phyloP scores from a whole-genome alignment of 2,329 filamentous ascomycete genomes.

The Pseudocercospora fuligena region DNA sequence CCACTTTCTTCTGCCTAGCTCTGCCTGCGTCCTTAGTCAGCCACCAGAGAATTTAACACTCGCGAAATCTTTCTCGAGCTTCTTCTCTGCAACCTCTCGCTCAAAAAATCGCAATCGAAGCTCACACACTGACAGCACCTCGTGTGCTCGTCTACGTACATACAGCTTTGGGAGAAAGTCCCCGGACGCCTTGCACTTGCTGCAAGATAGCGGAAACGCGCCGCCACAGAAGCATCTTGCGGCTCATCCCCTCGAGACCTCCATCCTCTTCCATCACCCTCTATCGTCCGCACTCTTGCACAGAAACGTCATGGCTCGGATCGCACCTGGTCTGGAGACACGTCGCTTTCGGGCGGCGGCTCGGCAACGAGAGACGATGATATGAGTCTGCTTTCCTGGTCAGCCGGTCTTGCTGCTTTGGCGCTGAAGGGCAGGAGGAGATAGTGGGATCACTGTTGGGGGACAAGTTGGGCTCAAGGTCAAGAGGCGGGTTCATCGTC shows the following conservation, averaged over 20 bases:
- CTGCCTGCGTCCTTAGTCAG: neutral
- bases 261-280: conserved; percentile 54
- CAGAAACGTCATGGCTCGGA: conserved; percentile 42
- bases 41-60: conserved; percentile 53
- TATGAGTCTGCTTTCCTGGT: conserved; percentile 74
- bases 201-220: conserved; percentile 86
- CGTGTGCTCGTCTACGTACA: conserved; percentile 47
- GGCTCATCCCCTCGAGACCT: conserved; percentile 73
- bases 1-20: conserved; percentile 7
- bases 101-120: conserved; percentile 99
- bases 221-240: conserved; percentile 95
- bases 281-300: conserved; percentile 58
- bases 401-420: conserved; percentile 42
- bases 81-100: conserved; percentile 76
- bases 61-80: conserved; percentile 30
- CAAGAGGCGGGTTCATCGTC: conserved; percentile 75
- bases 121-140: conserved; percentile 77
- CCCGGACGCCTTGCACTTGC: conserved; percentile 80
- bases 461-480: conserved; percentile 52
- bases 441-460: conserved; percentile 40
- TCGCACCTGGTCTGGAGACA: conserved; percentile 50
- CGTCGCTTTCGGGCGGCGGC: conserved; percentile 43
- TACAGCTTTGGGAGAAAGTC: conserved; percentile 99
- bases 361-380: conserved; percentile 70
- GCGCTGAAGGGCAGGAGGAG: conserved; percentile 42